Evolutionary conservation across 1,284 basidiomycete genomes (phyloP), one percentile per base, ranked within the genome.

Genomic region (Erythrobasidium hasegawianum): DNA sequence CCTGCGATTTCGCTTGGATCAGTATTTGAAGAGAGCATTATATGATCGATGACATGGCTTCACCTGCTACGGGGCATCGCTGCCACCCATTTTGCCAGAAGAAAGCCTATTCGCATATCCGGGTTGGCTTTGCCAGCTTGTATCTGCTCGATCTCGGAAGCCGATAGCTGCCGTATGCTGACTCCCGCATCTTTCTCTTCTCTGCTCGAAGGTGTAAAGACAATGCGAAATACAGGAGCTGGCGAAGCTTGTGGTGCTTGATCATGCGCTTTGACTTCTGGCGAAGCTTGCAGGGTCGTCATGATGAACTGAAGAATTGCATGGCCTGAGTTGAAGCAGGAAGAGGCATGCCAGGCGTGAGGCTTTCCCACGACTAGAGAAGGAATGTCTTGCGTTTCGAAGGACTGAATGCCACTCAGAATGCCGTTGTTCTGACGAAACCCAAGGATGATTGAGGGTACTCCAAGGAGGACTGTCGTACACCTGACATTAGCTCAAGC

Each of bases 401-500:
- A 78, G 16, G 70, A 67, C 53, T 78, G 75, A 1, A 72, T 26
- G 10, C 52, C 66, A 11, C 69, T 57, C 5, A 79, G 59, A 10
- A 69, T 64, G 2, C 92, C 92, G 26, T 83, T 78, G 16, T 86
- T 85, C 50, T 88, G 90, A 58, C 95, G 86, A 77, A 97, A 98
- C 13, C 95, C 95, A 13, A 97, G 89, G n/a, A 94, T 80, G 59
- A 98, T 86, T 74, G 87, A 86, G 86, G 94, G 75, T 1, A 71
- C 52, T 59, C 72, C 74, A 14, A 74, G 71, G 0, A 73, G 69
- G 39, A 73, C 72, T 75, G 57, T 2, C 10, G n/a, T n/a, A n/a
- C n/a, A n/a, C n/a, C n/a, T n/a, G n/a, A n/a, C n/a, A n/a, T n/a
- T n/a, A n/a, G n/a, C n/a, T n/a, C n/a, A n/a, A n/a, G n/a, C n/a